Evolutionary conservation across 331 rosid genomes (phyloP).

Genomic region (Dryas integrifolia): DNA sequence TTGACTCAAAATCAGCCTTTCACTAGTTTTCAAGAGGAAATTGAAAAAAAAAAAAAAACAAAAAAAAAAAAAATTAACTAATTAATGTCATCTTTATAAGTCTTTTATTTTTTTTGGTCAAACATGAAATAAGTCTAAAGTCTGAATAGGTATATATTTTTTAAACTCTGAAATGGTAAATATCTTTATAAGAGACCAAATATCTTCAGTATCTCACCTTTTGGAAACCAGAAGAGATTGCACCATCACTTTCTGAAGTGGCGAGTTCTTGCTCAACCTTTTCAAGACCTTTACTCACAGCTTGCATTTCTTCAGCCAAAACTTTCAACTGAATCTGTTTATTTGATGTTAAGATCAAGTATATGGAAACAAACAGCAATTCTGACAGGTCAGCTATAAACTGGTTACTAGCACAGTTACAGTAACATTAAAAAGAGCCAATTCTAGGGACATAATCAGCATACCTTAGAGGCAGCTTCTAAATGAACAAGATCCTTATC

Average conservation of each 20-base stretch:
- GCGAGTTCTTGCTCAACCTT: conserved; percentile 94
- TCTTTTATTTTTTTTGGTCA: too few species aligned
- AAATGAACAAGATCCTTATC: conserved; percentile 83
- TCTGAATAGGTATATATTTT: too few species aligned
- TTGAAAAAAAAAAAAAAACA: neutral
- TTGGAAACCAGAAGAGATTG: conserved; percentile 72
- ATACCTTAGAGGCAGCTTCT: conserved; percentile 94
- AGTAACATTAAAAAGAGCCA: conserved; percentile 1
- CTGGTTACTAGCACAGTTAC: neutral
- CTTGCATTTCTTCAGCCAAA: conserved; percentile 99
- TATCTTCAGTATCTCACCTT: conserved; percentile 46
- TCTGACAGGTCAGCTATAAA: neutral
- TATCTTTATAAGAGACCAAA: neutral
- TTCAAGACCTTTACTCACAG: conserved; percentile 96
- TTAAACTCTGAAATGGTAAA: neutral
- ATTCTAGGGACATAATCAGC: conserved; percentile 18
- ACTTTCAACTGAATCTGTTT: conserved; percentile 89
- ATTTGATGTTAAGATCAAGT: conserved; percentile 29
- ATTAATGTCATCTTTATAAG: neutral
- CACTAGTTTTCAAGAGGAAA: neutral
- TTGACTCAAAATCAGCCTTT: too few species aligned
- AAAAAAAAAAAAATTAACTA: neutral
- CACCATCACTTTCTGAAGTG: conserved; percentile 85
- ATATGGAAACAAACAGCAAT: neutral
- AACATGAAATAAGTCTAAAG: too few species aligned